Evolutionary conservation across 164 flowering plant species (phyloP), one percentile per base, ranked within the genome.

Genomic region (Tetrastigma voinierianum): DNA sequence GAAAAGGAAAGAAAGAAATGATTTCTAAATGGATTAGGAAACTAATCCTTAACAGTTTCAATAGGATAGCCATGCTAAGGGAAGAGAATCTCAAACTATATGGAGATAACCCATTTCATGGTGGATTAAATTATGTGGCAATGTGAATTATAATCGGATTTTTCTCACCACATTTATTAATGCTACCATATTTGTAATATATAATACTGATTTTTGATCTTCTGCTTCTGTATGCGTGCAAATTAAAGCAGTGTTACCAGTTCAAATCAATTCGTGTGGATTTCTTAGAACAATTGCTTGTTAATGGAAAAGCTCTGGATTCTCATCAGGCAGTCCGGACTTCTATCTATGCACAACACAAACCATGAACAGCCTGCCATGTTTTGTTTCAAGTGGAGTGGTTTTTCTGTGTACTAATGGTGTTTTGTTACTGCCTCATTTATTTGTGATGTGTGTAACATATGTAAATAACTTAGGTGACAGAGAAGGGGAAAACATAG

Each of bases 251-350:
- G 98, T 15, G 1, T 57, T 90, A 93, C 74, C 59, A 77, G 44
- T 93, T 90, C 83, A 86, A 80, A 67, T 87, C 93, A 23, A 75
- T 90, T 23, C 93, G 96, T 13, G 93, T 86, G 69, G 96, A 93
- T 66, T 87, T 89, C 78, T 46, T 80, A 57, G 86, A 87, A 69
- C 98, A 93, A 83, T 48, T 90, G 64, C 78, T 86, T 1, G 87
- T 90, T 70, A 93, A 93, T 71, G 98, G 93, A 52, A 85, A 83
- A 72, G 67, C 81, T 43, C 66, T 80, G 24, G 51, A 87, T 48
- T 66, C 84, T 13, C 76, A 74, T 24, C 85, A 81, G 48, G 80
- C 85, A 9, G 74, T 77, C 61, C 78, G 69, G 2, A 51, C 87
- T 19, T 83, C 96, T 46, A 76, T 93, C 52, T 72, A 51, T 67